phyloP scores from a whole-genome alignment of 192 early-diverging fungal species.

The Coemansia sp. region DNA sequence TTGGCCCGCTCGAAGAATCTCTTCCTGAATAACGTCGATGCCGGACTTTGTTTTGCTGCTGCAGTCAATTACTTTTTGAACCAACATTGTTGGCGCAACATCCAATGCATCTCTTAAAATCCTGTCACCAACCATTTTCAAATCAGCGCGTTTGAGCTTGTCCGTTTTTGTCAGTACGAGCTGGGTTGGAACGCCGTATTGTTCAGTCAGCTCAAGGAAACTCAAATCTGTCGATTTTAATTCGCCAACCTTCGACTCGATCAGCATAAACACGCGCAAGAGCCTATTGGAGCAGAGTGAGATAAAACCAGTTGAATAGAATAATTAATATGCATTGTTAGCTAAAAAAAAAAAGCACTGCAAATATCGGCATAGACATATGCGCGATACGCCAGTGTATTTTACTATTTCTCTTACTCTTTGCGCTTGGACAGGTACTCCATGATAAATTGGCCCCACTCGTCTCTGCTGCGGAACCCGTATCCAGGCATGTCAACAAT shows the following conservation, averaged over 20 bases:
- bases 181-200: conserved; percentile 27
- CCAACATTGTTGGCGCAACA: conserved; percentile 30
- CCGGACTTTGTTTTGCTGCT: conserved; percentile 36
- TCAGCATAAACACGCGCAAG: conserved; percentile 47
- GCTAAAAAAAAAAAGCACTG: not conserved
- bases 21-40: conserved; percentile 32
- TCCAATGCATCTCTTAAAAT: conserved; percentile 12
- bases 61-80: conserved; percentile 21
- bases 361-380: not conserved
- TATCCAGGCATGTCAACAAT: conserved; percentile 60
- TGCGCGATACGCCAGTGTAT: not conserved
- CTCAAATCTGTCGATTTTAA: conserved; percentile 46
- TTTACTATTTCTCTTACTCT: conserved; percentile 18
- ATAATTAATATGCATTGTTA: not conserved
- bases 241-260: conserved; percentile 57
- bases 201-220: conserved; percentile 43
- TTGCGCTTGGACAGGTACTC: conserved; percentile 43
- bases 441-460: conserved; percentile 54
- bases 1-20: conserved; percentile 24
- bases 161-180: conserved; percentile 52
- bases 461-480: conserved; percentile 52
- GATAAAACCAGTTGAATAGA: not conserved
- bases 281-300: conserved; percentile 23
- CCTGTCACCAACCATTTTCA: conserved; percentile 14
- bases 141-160: conserved; percentile 37